Percentiles rank a stretch among this genome's conserved stretches.
phyloP scores from a whole-genome alignment of 176 grass and related monocot genomes.

The Hordeum vulgare region DNA sequence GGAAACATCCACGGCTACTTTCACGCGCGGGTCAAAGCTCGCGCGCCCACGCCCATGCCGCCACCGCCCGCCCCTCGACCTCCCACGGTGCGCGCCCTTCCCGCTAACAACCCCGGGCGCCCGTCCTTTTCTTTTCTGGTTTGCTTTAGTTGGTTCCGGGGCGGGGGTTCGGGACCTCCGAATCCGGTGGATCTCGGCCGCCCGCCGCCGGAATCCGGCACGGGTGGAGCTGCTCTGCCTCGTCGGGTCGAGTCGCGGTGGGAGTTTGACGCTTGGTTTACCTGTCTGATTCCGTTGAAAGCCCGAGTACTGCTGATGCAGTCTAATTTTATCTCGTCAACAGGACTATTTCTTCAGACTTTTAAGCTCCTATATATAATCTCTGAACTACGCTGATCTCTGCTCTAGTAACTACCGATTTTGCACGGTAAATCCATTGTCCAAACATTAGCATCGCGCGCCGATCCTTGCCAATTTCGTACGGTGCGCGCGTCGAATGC shows the following conservation, averaged over 20 bases:
- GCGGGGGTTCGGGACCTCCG: background rate
- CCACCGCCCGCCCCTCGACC: background rate
- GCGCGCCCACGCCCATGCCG: background rate
- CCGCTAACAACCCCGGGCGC: background rate
- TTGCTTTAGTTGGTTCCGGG: background rate
- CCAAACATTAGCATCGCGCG: too few species aligned
- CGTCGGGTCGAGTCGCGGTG: background rate
- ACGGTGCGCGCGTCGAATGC: background rate
- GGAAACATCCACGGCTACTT: background rate
- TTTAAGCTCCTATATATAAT: background rate
- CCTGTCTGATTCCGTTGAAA: background rate
- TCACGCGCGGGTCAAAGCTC: background rate
- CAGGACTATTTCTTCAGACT: background rate
- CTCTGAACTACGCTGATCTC: background rate
- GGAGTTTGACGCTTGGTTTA: background rate
- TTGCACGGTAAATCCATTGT: background rate
- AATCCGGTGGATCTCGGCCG: slow-evolving; percentile 15
- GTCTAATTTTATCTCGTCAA: background rate
- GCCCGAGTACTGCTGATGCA: background rate
- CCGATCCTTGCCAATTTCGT: background rate
- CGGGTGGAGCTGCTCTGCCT: background rate
- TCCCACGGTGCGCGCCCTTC: slow-evolving; percentile 4
- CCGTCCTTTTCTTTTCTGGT: background rate
- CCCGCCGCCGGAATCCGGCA: background rate
- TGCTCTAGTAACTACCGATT: background rate